Evolutionary conservation across 2,329 filamentous ascomycete genomes (phyloP).

Genomic region (Fusarium sp.): DNA sequence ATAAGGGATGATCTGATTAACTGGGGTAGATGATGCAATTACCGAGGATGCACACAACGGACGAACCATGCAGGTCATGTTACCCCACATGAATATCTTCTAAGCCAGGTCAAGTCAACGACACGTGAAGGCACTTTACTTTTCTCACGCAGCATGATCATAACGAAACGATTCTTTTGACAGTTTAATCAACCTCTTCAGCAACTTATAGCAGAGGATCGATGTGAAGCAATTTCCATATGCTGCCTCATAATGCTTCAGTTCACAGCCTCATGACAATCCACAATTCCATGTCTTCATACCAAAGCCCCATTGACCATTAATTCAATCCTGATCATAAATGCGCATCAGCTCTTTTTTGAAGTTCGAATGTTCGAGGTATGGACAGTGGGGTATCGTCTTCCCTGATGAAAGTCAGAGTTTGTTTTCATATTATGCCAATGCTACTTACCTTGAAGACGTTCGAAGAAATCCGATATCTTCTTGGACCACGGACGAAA

Average conservation of each 20-base stretch:
- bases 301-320: neutral
- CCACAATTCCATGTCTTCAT: neutral
- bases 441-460: conserved; percentile 17
- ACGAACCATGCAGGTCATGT: neutral
- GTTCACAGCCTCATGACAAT: conserved; percentile 2
- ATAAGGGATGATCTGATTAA: conserved; percentile 34
- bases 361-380: neutral
- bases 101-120: conserved; percentile 20
- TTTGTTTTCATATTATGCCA: neutral
- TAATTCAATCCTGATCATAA: neutral
- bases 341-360: neutral
- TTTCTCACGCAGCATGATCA: neutral
- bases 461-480: neutral
- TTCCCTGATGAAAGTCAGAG: neutral
- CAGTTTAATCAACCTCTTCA: conserved; percentile 7
- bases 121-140: conserved; percentile 19
- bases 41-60: conserved; percentile 33
- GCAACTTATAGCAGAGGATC: neutral
- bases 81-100: conserved; percentile 17
- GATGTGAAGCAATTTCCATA: conserved; percentile 8
- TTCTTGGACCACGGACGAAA: neutral
- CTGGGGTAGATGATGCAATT: conserved; percentile 39
- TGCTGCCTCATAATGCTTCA: conserved; percentile 6
- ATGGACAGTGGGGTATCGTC: neutral
- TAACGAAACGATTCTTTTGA: neutral